Evolutionary conservation across 257 asterid genomes (phyloP), one percentile per base, ranked within the genome.

Genomic region (Ligustrum vulgare): DNA sequence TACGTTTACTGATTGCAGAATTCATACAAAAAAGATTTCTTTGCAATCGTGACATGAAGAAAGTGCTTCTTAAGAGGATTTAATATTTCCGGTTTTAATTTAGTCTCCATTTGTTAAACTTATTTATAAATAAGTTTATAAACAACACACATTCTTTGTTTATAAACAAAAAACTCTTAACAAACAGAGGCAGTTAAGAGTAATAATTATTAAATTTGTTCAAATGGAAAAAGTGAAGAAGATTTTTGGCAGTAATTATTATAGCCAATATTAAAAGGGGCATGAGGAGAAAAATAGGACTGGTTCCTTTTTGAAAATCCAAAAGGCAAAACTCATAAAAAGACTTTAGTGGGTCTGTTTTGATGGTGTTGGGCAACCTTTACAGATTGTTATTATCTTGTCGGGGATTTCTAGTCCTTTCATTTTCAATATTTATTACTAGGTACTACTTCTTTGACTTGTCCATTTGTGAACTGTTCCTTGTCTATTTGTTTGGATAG

Each of bases 391-490:
- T 82, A 91, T 82, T 81, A 81, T 74, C 77, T 81, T 90, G 96
- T 92, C 96, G 96, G 90, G 75, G 34, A 80, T 76, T 73, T 74
- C 58, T 72, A 49, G 70, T 69, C 79, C 95, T 86, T 85, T 87
- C 88, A 68, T 82, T 87, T 87, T 86, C 93, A 84, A 76, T 77
- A 83, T 82, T 82, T 81, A 58, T 82, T 93, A 92, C 87, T 60
- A 77, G 72, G 49, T 12, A 15, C 90, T 89, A 84, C 5, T 41
- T 76, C 36, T 75, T 76, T 73, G 47, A 45, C 80, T 85, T 85
- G 89, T 82, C 91, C 75, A 80, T 85, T 82, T 80, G 58, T 77
- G 81, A 74, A 70, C 74, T 72, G 54, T 75, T 74, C 41, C 72
- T 74, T 67, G 62, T 68, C 45, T 74, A 65, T 65, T 67, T 73